Conservation (phyloP, 176 grass and related monocot genomes). For the Musa troglodytarum region DNA sequence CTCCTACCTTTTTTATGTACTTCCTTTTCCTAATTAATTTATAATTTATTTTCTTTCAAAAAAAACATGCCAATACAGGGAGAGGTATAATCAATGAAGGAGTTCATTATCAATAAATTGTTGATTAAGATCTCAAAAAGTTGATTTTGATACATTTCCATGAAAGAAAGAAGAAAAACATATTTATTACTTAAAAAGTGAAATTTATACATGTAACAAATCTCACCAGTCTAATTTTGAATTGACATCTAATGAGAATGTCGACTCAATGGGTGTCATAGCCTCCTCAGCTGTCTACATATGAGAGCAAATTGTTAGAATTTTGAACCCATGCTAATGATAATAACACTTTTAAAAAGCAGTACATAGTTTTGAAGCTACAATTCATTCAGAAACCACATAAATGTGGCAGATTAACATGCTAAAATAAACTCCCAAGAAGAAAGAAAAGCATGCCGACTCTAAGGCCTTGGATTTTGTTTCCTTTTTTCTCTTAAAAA, state of each 20-base stretch:
- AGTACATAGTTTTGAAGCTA: neutral
- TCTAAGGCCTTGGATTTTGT: too few relatives aligned
- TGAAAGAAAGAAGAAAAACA: neutral
- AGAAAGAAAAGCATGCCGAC: neutral
- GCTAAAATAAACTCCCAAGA: neutral
- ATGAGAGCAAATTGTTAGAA: constrained; percentile 21
- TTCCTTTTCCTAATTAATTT: too few relatives aligned
- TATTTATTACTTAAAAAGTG: neutral
- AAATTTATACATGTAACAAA: constrained; percentile 4
- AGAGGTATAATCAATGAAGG: too few relatives aligned
- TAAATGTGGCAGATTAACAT: neutral
- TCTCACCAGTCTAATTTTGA: constrained; percentile 97
- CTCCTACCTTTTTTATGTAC: too few relatives aligned
- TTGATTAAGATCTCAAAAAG: neutral
- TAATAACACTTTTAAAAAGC: neutral
- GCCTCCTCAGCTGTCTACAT: constrained; percentile 89
- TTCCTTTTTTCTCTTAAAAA: too few relatives aligned
- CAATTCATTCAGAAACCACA: neutral
- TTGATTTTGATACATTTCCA: too few relatives aligned
- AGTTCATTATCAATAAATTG: too few relatives aligned
- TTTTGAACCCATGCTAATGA: constrained; percentile 7
- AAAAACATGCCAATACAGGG: too few relatives aligned
- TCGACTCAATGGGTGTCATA: constrained; percentile 99
- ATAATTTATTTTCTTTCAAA: too few relatives aligned
- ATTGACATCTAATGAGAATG: constrained; percentile 97